Evolutionary conservation across 208 protist species (phyloP), one percentile per base, ranked within the genome.

Genomic region (Trypanosoma scelopori): DNA sequence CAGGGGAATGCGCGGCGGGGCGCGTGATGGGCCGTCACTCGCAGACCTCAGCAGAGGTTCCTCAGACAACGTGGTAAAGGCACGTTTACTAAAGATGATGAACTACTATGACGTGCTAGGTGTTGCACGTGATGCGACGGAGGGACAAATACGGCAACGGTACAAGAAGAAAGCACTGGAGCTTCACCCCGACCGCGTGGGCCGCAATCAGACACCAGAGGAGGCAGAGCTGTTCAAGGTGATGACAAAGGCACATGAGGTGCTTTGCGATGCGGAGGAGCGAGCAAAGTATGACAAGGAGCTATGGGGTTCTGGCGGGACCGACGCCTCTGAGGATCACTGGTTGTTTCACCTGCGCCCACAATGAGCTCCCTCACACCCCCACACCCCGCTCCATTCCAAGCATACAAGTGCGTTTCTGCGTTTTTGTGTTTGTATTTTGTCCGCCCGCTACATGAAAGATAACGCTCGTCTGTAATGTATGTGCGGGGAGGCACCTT

Each of bases 71-170:
- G 79, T 81, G 52, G 83, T 92, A 28, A 75, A 78, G 22, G 84
- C 87, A 35, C 81, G 85, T 15, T 71, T 96, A 61, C 59, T 94
- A 53, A 78, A 84, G 35, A 62, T 94, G 56, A 95, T 95, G 89
- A 91, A 91, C 65, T 94, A 92, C 80, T 97, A 97, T 71, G 89
- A 95, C 48, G 75, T 97, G 11, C 77, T 97, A 0, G 89, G 89
- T 27, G 85, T 97, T n/a, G 63, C 82, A 9, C 71, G 63, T 5
- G 80, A 76, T 22, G 87, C 92, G 5, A 71, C 73, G 6, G 71
- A 78, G 65, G 82, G 91, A 47, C 76, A 91, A 58, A 95, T 97
- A 56, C 68, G 67, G 47, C 78, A 78, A 22, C 65, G 59, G 57
- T 97, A 94, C 78, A 93, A 91, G 73, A 73, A 79, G 67, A 93